A percentile compares a stretch with the other conserved stretches of the same genome.
phyloP scores from a whole-genome alignment of 2,329 filamentous ascomycete genomes.

The Colletotrichum sp. region DNA sequence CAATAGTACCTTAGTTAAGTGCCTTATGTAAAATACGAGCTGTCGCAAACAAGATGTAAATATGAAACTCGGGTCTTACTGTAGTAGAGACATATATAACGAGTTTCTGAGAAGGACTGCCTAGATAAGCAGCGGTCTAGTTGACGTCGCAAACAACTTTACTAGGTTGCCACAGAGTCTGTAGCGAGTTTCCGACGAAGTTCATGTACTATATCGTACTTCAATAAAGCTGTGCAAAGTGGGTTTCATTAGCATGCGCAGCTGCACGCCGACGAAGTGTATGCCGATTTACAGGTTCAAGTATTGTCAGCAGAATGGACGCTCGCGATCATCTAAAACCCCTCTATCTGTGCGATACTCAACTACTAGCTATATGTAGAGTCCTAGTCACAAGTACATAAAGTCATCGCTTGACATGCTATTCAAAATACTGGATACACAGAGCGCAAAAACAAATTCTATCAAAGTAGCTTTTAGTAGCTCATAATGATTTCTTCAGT shows the following conservation, averaged over 20 bases:
- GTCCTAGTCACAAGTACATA: background rate
- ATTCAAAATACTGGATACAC: fast-evolving
- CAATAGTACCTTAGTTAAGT: no score
- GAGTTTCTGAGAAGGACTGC: background rate
- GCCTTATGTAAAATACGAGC: no score
- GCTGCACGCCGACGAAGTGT: background rate
- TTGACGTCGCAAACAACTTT: background rate
- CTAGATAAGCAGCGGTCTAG: background rate
- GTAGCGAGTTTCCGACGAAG: background rate
- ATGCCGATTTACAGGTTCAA: background rate
- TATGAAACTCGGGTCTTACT: background rate
- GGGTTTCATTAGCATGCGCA: fast-evolving
- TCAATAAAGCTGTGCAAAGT: fast-evolving
- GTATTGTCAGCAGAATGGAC: background rate
- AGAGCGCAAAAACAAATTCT: fast-evolving
- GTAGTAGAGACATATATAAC: background rate
- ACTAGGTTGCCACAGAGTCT: background rate
- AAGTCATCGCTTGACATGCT: background rate
- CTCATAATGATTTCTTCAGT: fast-evolving
- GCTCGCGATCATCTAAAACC: background rate
- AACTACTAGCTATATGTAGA: fast-evolving
- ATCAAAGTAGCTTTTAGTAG: fast-evolving
- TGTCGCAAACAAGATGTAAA: background rate
- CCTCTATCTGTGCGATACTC: no score
- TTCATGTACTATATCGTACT: fast-evolving